Base-by-base conservation (phyloP, 2,329 filamentous ascomycete species). In the Lasiodiplodia citricola region DNA sequence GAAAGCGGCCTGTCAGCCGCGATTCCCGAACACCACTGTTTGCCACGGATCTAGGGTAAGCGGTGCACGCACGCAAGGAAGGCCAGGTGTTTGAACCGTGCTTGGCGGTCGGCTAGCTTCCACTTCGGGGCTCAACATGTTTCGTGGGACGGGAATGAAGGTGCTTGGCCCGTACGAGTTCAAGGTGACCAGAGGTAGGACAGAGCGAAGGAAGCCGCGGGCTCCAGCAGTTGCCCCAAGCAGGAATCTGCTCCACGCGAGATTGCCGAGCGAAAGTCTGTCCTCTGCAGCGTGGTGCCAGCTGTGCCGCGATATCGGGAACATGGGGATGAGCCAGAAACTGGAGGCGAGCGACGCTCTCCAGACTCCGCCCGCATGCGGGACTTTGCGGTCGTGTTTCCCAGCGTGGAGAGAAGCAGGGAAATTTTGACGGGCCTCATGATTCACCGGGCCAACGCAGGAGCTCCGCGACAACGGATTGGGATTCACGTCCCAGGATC, bases 331-430 rank as follows among this genome's bases (percentile, higher is more conserved):
- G 28, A 13, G 31, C 25, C 37, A 52, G 31, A 64, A 64, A 14
- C 44, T 52, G 60, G 60, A 64, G 60, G 44, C 5, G 25, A 41
- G 60, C 44, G 41, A 31, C 11, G 51, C 41, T 52, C 60, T 64
- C 60, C 60, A 38, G 60, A 64, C 60, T 52, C 60, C 8, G 44
- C 51, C 60, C 60, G 51, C 60, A 51, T 64, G 60, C 60, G 60
- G 60, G 60, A 64, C 44, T 52, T 52, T 64, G 44, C 37, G 60
- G 60, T 50, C 11, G 21, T 52, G 31, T 37, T 52, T 11, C 28
- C 25, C 28, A 38, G 47, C 60, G 60, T 5, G 60, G 60, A 64
- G 47, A 31, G 5, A 7, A n/a, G n/a, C 47, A 52, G 31, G 47
- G 31, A 52, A 35, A 52, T 37, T 38, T 35, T 50, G 41, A 31